phyloP scores from a whole-genome alignment of 2,329 filamentous ascomycete genomes.

The Metarhizium album region DNA sequence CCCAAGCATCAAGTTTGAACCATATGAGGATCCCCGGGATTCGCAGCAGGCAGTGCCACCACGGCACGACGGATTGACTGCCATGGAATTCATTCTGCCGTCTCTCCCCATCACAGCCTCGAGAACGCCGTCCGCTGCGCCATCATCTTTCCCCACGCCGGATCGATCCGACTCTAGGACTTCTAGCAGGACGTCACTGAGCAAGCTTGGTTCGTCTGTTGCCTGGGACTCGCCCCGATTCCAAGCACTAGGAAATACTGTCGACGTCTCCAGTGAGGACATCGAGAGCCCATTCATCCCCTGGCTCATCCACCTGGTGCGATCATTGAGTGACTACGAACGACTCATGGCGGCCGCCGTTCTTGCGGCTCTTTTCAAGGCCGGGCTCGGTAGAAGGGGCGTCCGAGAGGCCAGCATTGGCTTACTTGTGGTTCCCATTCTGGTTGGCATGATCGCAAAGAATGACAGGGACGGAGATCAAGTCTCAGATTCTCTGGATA shows the following conservation, averaged over 20 bases:
- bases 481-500: slow-evolving; percentile 25
- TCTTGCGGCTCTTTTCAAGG: slow-evolving; percentile 57
- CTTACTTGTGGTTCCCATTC: slow-evolving; percentile 57
- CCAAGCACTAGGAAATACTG: slow-evolving; percentile 15
- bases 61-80: slow-evolving; percentile 22
- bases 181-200: slow-evolving; percentile 17
- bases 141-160: slow-evolving; percentile 13
- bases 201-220: slow-evolving; percentile 18
- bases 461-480: slow-evolving; percentile 35
- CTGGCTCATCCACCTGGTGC: slow-evolving; percentile 58
- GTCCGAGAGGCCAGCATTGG: slow-evolving; percentile 52
- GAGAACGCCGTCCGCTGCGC: slow-evolving; percentile 16
- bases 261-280: slow-evolving; percentile 38
- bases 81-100: slow-evolving; percentile 58
- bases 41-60: slow-evolving; percentile 25
- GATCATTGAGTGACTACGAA: slow-evolving; percentile 45
- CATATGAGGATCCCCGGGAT: slow-evolving; percentile 34
- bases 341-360: slow-evolving; percentile 60
- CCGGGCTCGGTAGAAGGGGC: slow-evolving; percentile 52
- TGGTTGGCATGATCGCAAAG: slow-evolving; percentile 50
- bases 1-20: slow-evolving; percentile 44
- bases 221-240: slow-evolving; percentile 23
- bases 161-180: slow-evolving; percentile 18
- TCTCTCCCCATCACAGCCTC: slow-evolving; percentile 33
- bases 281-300: slow-evolving; percentile 61